A percentile compares a stretch with the other conserved stretches of the same genome.
These are phyloP conservation scores for Daedaleopsis nitida DNA, from an alignment of 768 basidiomycete species.

Conservation along the genomic window DNA sequence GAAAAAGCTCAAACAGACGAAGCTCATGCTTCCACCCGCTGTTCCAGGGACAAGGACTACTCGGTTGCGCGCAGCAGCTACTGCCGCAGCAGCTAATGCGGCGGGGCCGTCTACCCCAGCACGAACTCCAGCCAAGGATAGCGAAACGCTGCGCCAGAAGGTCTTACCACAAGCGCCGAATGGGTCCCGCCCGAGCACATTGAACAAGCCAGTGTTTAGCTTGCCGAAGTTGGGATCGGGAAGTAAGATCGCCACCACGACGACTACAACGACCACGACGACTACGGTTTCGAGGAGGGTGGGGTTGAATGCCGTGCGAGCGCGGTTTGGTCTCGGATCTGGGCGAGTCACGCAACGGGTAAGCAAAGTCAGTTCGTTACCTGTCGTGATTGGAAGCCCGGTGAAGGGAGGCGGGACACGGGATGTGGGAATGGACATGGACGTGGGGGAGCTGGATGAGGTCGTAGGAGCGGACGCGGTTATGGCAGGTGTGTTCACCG, in stretches of 20 bases:
- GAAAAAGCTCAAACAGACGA: conserved; percentile 13
- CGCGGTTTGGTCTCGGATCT: conserved; percentile 18
- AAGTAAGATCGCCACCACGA: not conserved
- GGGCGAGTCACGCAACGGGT: conserved; percentile 30
- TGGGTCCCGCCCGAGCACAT: not conserved
- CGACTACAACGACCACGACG: not conserved
- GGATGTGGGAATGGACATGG: conserved; percentile 2
- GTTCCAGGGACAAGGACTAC: conserved; percentile 11
- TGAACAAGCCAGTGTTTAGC: conserved; percentile 20
- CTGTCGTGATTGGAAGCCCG: conserved; percentile 48
- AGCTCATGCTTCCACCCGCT: conserved; percentile 26
- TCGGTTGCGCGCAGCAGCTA: not conserved
- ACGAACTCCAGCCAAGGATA: not conserved
- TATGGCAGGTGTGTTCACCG: not conserved
- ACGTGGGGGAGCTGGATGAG: not conserved
- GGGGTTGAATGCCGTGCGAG: not conserved
- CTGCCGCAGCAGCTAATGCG: not conserved
- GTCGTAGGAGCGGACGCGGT: not conserved
- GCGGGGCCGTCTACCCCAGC: not conserved
- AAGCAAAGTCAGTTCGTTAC: conserved; percentile 47
- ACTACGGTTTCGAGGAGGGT: not conserved
- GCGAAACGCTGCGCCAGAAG: not conserved
- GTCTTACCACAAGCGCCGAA: not conserved
- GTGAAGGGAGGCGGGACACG: conserved; percentile 36
- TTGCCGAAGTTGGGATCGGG: conserved; percentile 1